These are phyloP conservation scores for Pneumocystis jirovecii DNA, from an alignment of 1,139 yeast genomes.

Conservation along the genomic window DNA sequence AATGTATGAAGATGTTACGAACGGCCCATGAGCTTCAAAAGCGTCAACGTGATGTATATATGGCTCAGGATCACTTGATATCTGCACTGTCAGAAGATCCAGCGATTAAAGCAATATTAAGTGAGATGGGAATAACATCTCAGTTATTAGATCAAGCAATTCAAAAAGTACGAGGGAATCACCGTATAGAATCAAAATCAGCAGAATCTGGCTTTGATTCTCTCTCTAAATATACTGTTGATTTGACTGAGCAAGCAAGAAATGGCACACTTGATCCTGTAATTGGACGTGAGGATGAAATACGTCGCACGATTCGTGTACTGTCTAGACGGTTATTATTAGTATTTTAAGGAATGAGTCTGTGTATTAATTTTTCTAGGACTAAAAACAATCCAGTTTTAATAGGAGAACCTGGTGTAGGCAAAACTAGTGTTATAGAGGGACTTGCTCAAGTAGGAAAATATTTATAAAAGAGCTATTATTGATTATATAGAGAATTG, in stretches of 20 bases:
- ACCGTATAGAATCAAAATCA: constrained; percentile 80
- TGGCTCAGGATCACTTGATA: constrained; percentile 88
- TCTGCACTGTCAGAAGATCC: constrained; percentile 72
- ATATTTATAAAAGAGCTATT: background rate
- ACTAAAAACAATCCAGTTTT: constrained; percentile 91
- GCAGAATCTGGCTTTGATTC: constrained; percentile 84
- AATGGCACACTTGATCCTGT: constrained; percentile 95
- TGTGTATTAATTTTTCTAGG: constrained; percentile 8
- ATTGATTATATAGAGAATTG: constrained; percentile 38
- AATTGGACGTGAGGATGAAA: constrained; percentile 96
- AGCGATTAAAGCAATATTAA: constrained; percentile 55
- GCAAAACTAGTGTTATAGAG: constrained; percentile 94
- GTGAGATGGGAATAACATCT: constrained; percentile 52
- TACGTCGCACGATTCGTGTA: constrained; percentile 84
- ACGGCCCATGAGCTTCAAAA: constrained; percentile 61
- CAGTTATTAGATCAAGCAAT: constrained; percentile 70
- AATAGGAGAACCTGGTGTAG: constrained; percentile 99
- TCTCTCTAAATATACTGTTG: constrained; percentile 75
- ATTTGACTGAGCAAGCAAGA: constrained; percentile 82
- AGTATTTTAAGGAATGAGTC: background rate
- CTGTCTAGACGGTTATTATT: constrained; percentile 55
- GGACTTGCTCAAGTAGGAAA: constrained; percentile 66
- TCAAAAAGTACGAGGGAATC: constrained; percentile 74
- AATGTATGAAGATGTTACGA: constrained; percentile 53
- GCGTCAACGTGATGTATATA: constrained; percentile 77